Evolutionary conservation across 202 grass and related monocot genomes (phyloP), one percentile per base, ranked within the genome.

Genomic region (Tripidium arundinaceum): DNA sequence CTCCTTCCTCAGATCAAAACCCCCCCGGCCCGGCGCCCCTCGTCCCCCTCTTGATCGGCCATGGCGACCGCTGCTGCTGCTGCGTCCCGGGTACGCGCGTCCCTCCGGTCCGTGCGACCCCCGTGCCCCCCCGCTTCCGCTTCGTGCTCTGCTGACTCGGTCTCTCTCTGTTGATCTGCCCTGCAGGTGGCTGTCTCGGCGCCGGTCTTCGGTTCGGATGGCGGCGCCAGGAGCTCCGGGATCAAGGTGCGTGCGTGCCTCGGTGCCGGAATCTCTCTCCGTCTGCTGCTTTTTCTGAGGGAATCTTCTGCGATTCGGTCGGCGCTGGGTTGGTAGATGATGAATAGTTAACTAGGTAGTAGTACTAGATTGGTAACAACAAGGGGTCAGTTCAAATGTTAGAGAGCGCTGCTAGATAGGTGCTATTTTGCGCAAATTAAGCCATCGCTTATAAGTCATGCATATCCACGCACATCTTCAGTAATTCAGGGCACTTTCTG

Each of bases 51-150:
- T 1, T 28, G 16, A 67, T 69, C 79, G 52, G 28, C 66, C 79
- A 99, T 99, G 96, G 88, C 88, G 55, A 84, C 87, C 61, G 83
- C 84, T 49, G 79, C 84, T 49, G 79, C 84, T 68, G 75, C 88
- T 18, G 87, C 86, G 75, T 84, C 88, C 34, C 80, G 80, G 92
- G 96, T 98, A 31, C 66, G 74, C 52, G 22, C 42, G 59, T 25
- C 37, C 52, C 12, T n/a, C 61, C 16, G 22, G 7, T n/a, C 70
- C 28, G 3, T 19, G 33, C 8, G 18, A 5, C 42, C 14, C 39
- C 58, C 19, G 16, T 33, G 50, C 13, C 18, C 37, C 8, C 38
- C 2, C 31, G 27, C 31, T 74, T 21, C 46, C 21, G 11, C 52
- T 22, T 11, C 58, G 52, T 39, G 62, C n/a, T 36, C 25, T 61